A percentile compares a stretch with the other conserved stretches of the same genome.
Conservation (phyloP, 2,329 filamentous ascomycete genomes). For the Neofusicoccum sp. region DNA sequence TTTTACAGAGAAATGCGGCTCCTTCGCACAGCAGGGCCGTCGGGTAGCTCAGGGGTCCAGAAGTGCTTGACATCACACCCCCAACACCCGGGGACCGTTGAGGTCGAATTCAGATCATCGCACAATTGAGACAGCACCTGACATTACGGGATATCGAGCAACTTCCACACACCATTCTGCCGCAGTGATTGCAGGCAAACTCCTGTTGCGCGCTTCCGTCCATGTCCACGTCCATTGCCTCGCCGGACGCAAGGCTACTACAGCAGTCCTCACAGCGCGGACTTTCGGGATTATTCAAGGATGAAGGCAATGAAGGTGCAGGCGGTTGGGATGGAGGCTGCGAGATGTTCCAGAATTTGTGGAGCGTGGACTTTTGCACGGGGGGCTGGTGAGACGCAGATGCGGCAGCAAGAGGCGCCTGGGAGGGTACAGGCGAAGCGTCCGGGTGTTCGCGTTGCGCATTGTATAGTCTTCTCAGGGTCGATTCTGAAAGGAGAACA, state of each 20-base stretch:
- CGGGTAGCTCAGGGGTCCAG: too few species aligned
- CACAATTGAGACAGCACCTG: conserved; percentile 44
- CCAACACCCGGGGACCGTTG: too few species aligned
- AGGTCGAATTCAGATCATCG: conserved; percentile 27
- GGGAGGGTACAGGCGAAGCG: conserved; percentile 29
- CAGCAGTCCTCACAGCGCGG: conserved; percentile 48
- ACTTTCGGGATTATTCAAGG: conserved; percentile 3
- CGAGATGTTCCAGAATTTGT: conserved; percentile 47
- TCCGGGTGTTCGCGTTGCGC: conserved; percentile 40
- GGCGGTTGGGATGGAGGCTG: conserved; percentile 30
- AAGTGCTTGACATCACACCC: too few species aligned
- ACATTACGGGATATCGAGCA: conserved; percentile 41
- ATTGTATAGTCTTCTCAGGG: conserved; percentile 45
- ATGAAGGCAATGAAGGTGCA: conserved; percentile 13
- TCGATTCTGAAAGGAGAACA: conserved; percentile 40
- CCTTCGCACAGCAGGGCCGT: not conserved
- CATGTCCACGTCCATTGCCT: conserved; percentile 37
- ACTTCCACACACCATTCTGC: conserved; percentile 40
- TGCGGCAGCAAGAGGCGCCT: conserved; percentile 6
- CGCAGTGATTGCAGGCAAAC: conserved; percentile 39
- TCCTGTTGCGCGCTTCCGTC: conserved; percentile 30
- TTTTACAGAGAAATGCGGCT: not conserved
- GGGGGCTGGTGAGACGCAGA: not conserved
- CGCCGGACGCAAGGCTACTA: conserved; percentile 29
- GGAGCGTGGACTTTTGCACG: conserved; percentile 38